These are phyloP conservation scores for Scopulariopsis brevicaulis DNA, from an alignment of 2,329 filamentous ascomycete genomes.

Conservation along the genomic window DNA sequence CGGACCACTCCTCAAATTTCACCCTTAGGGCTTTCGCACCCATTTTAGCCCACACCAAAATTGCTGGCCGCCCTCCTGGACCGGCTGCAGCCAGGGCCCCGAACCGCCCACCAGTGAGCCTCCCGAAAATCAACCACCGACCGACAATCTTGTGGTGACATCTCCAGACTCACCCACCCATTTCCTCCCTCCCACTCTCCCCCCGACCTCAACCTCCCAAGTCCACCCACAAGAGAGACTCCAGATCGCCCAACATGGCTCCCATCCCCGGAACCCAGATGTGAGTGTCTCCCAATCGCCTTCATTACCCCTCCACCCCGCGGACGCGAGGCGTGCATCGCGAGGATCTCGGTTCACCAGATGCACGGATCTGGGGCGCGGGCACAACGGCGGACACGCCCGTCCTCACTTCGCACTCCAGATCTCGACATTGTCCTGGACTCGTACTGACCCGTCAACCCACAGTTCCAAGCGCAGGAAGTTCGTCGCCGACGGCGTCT, in stretches of 20 bases:
- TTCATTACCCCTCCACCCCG: conserved; percentile 5
- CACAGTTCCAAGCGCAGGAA: conserved; percentile 82
- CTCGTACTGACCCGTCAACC: conserved; percentile 1
- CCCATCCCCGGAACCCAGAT: conserved; percentile 49
- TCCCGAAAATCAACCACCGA: conserved; percentile 5
- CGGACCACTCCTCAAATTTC: conserved; percentile 2
- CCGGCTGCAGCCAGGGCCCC: background rate
- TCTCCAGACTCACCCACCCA: background rate
- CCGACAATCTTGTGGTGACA: conserved; percentile 3
- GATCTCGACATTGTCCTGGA: background rate
- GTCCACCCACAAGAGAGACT: conserved; percentile 2
- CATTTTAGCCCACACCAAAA: conserved; percentile 6
- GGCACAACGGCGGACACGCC: background rate
- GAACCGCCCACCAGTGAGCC: background rate
- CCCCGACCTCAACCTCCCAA: background rate
- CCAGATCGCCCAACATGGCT: conserved; percentile 4
- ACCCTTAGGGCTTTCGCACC: conserved; percentile 4
- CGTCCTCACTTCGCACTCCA: background rate
- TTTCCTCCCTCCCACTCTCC: conserved; percentile 1
- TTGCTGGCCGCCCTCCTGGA: background rate
- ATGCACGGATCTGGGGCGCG: background rate
- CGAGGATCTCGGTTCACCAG: background rate
- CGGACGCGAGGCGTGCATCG: background rate
- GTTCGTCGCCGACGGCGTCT: conserved; percentile 97
- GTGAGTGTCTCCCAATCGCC: conserved; percentile 29